Percentiles rank a stretch among this genome's conserved stretches.
These are phyloP conservation scores for Fraxinus excelsior DNA, from an alignment of 257 asterid species.

Conservation along the genomic window DNA sequence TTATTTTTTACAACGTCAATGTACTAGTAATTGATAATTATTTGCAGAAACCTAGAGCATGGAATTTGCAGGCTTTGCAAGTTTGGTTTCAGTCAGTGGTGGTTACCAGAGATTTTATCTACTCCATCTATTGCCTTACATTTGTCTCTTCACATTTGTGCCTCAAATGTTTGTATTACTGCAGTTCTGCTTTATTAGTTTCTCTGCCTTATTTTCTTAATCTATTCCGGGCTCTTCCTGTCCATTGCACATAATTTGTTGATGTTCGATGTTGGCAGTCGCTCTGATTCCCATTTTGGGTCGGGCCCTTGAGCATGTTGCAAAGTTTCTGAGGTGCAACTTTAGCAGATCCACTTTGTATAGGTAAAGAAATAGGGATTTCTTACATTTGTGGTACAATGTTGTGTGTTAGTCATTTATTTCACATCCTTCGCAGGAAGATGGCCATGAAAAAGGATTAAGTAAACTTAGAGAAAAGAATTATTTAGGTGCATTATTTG, in stretches of 20 bases:
- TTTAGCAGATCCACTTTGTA: constrained; percentile 79
- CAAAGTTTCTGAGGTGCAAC: constrained; percentile 84
- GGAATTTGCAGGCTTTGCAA: constrained; percentile 90
- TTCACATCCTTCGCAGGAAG: not conserved
- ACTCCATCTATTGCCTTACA: constrained; percentile 74
- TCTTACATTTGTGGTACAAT: not conserved
- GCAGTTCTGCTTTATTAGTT: not conserved
- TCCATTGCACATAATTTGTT: constrained; percentile 10
- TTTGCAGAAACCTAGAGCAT: constrained; percentile 90
- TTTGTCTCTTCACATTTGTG: constrained; percentile 72
- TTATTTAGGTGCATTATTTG: not conserved
- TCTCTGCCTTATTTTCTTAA: constrained; percentile 15
- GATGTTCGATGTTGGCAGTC: constrained; percentile 50
- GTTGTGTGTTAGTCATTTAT: not conserved
- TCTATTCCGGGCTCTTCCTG: not conserved
- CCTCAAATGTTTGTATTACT: constrained; percentile 71
- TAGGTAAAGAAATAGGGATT: constrained; percentile 47
- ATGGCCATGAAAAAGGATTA: not conserved
- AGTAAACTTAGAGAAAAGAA: not conserved
- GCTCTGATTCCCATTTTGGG: constrained; percentile 82
- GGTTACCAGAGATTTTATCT: constrained; percentile 80
- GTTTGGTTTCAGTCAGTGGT: constrained; percentile 81
- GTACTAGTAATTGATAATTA: constrained; percentile 17
- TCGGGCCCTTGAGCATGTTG: constrained; percentile 74
- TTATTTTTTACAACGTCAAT: constrained; percentile 21